Percentiles rank a stretch among this genome's conserved stretches.
These are phyloP conservation scores for Colletotrichum lindemuthianum DNA, from an alignment of 2,329 filamentous ascomycete genomes.

Conservation along the genomic window DNA sequence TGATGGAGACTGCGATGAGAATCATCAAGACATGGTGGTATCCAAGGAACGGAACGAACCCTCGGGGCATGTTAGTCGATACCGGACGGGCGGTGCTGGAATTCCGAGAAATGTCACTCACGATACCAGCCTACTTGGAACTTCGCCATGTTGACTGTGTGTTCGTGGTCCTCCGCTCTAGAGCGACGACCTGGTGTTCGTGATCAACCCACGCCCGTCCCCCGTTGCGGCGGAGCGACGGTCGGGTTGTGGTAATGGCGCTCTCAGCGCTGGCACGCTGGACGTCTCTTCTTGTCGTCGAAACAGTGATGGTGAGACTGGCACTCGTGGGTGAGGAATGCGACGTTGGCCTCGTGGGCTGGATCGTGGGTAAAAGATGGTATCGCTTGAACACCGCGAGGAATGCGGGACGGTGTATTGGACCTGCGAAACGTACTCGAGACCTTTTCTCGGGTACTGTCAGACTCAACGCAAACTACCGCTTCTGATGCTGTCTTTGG, in stretches of 20 bases:
- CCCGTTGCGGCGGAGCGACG: slow-evolving; percentile 37
- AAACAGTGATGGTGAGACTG: background rate
- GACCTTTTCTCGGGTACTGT: slow-evolving; percentile 12
- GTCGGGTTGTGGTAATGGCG: slow-evolving; percentile 33
- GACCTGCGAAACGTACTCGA: slow-evolving; percentile 22
- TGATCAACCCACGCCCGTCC: slow-evolving; percentile 35
- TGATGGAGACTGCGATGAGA: slow-evolving; percentile 91
- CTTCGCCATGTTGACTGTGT: slow-evolving; percentile 43
- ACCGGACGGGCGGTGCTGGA: background rate
- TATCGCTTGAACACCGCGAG: slow-evolving; percentile 34
- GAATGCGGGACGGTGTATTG: slow-evolving; percentile 35
- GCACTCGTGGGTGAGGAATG: slow-evolving; percentile 11
- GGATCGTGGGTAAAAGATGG: background rate
- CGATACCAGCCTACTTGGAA: slow-evolving; percentile 62
- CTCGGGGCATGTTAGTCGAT: slow-evolving; percentile 46
- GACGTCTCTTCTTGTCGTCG: slow-evolving; percentile 23
- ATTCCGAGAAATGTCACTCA: slow-evolving; percentile 45
- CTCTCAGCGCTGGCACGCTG: slow-evolving; percentile 36
- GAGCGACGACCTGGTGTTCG: slow-evolving; percentile 23
- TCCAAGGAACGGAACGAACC: slow-evolving; percentile 75
- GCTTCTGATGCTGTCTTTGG: slow-evolving; percentile 17
- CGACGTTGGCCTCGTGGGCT: background rate
- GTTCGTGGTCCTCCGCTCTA: slow-evolving; percentile 25
- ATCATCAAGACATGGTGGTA: slow-evolving; percentile 96
- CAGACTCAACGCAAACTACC: slow-evolving; percentile 34